These are phyloP conservation scores for Beauveria scarabaeidicola DNA, from an alignment of 2,329 filamentous ascomycete species.

Conservation along the genomic window DNA sequence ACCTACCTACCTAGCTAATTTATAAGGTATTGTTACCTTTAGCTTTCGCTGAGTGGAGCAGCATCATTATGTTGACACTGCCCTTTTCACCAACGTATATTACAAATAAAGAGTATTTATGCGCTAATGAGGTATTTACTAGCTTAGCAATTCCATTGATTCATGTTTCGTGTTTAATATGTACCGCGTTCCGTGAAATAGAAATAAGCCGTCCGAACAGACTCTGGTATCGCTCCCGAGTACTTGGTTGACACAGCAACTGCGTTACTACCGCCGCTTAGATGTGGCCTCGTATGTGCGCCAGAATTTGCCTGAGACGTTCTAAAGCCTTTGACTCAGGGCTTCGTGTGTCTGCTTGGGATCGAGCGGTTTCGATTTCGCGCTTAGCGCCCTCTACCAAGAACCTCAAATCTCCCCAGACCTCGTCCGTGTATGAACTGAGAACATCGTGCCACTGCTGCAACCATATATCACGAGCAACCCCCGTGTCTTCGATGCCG, in stretches of 20 bases:
- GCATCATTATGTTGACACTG: no score
- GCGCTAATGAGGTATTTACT: no score
- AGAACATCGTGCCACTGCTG: slow-evolving; percentile 49
- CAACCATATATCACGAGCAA: slow-evolving; percentile 39
- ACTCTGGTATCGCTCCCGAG: not conserved
- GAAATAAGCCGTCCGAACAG: not conserved
- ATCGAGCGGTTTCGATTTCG: slow-evolving; percentile 40
- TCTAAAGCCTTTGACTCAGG: slow-evolving; percentile 23
- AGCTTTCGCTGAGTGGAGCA: no score
- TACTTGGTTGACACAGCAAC: slow-evolving; percentile 12
- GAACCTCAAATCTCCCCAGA: slow-evolving; percentile 56
- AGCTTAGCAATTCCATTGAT: no score
- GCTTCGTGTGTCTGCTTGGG: not conserved
- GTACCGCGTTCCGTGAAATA: no score
- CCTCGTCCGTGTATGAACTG: slow-evolving; percentile 52
- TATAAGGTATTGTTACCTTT: no score
- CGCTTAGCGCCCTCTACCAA: slow-evolving; percentile 46
- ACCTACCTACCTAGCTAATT: no score
- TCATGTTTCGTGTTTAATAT: no score
- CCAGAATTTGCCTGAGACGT: slow-evolving; percentile 29
- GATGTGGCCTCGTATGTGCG: slow-evolving; percentile 26
- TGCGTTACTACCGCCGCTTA: slow-evolving; percentile 8
- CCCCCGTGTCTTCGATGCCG: slow-evolving; percentile 30
- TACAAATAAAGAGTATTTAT: no score
- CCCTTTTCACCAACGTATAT: no score